Conservation (phyloP, 192 early-diverging fungal species). For the Coemansia sp. region DNA sequence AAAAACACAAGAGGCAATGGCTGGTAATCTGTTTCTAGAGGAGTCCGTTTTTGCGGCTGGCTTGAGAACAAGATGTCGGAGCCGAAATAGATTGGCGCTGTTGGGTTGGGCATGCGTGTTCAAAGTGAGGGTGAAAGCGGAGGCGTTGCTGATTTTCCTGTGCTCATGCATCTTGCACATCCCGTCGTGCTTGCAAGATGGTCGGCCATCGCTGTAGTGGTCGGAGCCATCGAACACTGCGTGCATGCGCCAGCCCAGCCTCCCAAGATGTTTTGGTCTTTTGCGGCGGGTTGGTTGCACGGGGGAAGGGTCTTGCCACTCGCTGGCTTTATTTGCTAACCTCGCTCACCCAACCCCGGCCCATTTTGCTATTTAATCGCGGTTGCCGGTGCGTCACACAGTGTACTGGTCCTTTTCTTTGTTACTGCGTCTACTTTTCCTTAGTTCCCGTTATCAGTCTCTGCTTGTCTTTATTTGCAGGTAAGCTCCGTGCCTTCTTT, state of each 20-base stretch:
- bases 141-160: neutral
- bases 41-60: neutral
- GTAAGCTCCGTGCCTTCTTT: constrained; percentile 1
- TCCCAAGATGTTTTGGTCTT: constrained; percentile 12
- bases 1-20: neutral
- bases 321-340: neutral
- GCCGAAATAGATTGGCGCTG: neutral
- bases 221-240: constrained; percentile 16
- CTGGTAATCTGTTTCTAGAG: neutral
- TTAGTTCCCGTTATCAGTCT: neutral
- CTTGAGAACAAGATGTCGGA: neutral
- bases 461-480: neutral
- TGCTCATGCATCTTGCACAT: constrained; percentile 3
- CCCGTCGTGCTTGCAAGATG: neutral
- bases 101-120: neutral
- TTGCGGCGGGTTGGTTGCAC: neutral
- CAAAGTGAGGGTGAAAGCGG: neutral
- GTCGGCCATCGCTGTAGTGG: neutral
- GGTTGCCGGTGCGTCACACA: neutral
- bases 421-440: neutral
- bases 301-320: neutral
- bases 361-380: constrained; percentile 8
- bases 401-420: neutral
- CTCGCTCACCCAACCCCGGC: neutral
- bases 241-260: constrained; percentile 20